These are phyloP conservation scores for Cercospora citrullina DNA, from an alignment of 2,329 filamentous ascomycete genomes.

Conservation along the genomic window DNA sequence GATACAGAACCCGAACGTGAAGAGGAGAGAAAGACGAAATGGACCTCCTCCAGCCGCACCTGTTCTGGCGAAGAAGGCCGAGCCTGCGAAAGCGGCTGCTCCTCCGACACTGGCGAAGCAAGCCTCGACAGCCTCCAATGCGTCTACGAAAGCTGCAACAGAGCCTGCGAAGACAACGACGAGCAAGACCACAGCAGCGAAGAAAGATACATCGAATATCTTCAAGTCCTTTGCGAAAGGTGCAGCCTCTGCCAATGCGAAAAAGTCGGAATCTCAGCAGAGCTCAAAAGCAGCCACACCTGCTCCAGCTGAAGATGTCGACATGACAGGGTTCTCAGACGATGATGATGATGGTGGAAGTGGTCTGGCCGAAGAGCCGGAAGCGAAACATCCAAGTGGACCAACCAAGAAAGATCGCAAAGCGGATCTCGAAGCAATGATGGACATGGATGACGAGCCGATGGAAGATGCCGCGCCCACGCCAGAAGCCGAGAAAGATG, in stretches of 20 bases:
- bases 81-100: constrained; percentile 22
- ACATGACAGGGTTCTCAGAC: constrained; percentile 44
- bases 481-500: constrained; percentile 22
- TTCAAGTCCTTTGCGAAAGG: constrained; percentile 77
- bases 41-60: constrained; percentile 42
- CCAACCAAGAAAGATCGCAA: constrained; percentile 62
- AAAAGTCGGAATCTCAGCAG: constrained; percentile 47
- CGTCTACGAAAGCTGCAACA: constrained; percentile 28
- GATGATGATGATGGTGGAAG: constrained; percentile 51
- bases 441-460: constrained; percentile 60
- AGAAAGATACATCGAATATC: constrained; percentile 62
- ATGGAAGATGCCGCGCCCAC: constrained; percentile 30
- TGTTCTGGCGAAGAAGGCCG: constrained; percentile 25
- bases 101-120: constrained; percentile 20
- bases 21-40: constrained; percentile 49
- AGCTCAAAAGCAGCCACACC: constrained; percentile 41
- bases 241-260: constrained; percentile 41
- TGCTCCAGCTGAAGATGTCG: constrained; percentile 37
- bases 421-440: constrained; percentile 69
- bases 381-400: constrained; percentile 28
- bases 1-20: constrained; percentile 71
- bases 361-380: constrained; percentile 23
- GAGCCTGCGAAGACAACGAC: constrained; percentile 42
- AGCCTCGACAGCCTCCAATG: constrained; percentile 24
- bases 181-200: constrained; percentile 48